Conservation (phyloP, 306 rosid genomes). For the Vicia sativa region DNA sequence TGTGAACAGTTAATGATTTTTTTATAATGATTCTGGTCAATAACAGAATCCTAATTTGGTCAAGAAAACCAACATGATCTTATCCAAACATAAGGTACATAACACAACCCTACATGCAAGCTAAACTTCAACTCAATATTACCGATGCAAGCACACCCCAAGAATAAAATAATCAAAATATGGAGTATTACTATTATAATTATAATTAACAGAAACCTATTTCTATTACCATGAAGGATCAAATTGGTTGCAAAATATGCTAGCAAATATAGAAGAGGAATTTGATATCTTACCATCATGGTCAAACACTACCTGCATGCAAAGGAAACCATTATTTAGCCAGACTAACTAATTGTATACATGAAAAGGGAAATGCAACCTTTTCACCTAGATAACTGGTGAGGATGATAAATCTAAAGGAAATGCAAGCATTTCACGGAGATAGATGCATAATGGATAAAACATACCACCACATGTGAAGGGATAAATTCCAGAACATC, state of each 20-base stretch:
- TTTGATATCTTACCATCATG: conserved; percentile 82
- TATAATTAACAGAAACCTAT: conserved; percentile 18
- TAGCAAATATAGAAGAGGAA: conserved; percentile 36
- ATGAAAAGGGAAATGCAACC: conserved; percentile 2
- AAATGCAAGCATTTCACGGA: conserved; percentile 23
- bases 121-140: conserved; percentile 17
- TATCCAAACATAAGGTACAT: conserved; percentile 24
- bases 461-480: conserved; percentile 94
- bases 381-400: neutral
- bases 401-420: neutral
- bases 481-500: conserved; percentile 89
- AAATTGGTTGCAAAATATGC: conserved; percentile 34
- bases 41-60: conserved; percentile 15
- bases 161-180: conserved; percentile 28
- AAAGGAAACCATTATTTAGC: conserved; percentile 39
- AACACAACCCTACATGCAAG: conserved; percentile 10
- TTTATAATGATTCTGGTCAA: conserved; percentile 17
- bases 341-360: conserved; percentile 14
- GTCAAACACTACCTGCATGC: conserved; percentile 94
- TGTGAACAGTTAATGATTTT: conserved; percentile 5
- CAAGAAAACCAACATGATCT: conserved; percentile 8
- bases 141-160: conserved; percentile 6
- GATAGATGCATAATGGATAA: conserved; percentile 26
- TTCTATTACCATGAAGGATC: conserved; percentile 12
- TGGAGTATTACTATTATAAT: neutral